phyloP scores from a whole-genome alignment of 352 stramenopile genomes.

The Globisporangium yorkense region DNA sequence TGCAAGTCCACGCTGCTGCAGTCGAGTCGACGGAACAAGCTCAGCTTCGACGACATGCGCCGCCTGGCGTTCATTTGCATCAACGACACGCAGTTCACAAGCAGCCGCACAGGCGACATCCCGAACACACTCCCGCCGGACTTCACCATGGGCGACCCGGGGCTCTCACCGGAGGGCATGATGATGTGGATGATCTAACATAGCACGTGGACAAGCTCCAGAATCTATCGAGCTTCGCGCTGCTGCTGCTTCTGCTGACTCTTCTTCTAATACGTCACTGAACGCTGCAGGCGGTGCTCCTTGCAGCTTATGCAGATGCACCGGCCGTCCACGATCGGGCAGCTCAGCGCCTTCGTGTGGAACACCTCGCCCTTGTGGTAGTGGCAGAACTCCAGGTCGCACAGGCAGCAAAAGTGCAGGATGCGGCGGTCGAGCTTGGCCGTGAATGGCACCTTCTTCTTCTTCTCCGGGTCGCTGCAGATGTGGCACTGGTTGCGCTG shows the following conservation, averaged over 20 bases:
- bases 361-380: constrained; percentile 77
- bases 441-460: constrained; percentile 62
- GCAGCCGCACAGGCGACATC: constrained; percentile 37
- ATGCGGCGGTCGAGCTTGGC: constrained; percentile 62
- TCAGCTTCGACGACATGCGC: constrained; percentile 65
- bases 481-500: constrained; percentile 71
- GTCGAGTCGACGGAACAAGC: constrained; percentile 66
- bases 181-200: constrained; percentile 86
- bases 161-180: constrained; percentile 69
- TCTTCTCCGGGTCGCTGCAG: constrained; percentile 53
- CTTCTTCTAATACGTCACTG: constrained; percentile 29
- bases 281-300: constrained; percentile 48
- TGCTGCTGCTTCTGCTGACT: neutral
- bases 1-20: constrained; percentile 61
- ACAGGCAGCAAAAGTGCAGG: constrained; percentile 78
- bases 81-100: constrained; percentile 73
- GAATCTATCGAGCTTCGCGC: neutral
- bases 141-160: constrained; percentile 63
- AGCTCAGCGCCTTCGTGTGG: constrained; percentile 76
- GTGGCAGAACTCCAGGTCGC: constrained; percentile 78
- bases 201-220: neutral
- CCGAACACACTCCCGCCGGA: constrained; percentile 58
- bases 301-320: constrained; percentile 76
- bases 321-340: constrained; percentile 67
- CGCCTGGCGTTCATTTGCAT: constrained; percentile 78